These are phyloP conservation scores for Rhizophagus sp. DNA, from an alignment of 192 early-diverging fungal genomes.

Conservation along the genomic window DNA sequence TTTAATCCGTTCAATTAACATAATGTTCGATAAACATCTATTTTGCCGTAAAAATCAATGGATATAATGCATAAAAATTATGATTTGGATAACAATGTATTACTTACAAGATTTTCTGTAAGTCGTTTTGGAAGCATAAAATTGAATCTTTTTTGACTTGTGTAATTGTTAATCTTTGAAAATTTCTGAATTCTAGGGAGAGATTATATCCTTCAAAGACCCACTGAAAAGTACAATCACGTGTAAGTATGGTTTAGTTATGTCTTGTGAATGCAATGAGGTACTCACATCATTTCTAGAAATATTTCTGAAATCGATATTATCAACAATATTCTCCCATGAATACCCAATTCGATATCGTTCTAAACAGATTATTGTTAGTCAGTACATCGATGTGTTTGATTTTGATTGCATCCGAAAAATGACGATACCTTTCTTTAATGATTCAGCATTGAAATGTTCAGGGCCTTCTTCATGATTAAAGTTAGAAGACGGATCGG, in stretches of 20 bases:
- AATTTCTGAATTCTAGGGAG: background rate
- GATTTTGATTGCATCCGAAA: too few relatives aligned
- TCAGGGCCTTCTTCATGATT: background rate
- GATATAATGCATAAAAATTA: background rate
- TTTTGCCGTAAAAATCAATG: background rate
- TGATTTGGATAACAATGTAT: too few relatives aligned
- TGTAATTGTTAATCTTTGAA: background rate
- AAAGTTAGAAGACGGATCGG: too few relatives aligned
- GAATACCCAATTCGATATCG: background rate
- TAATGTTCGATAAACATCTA: background rate
- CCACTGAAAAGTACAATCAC: background rate
- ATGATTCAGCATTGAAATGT: too few relatives aligned
- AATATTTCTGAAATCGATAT: background rate
- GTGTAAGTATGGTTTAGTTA: background rate
- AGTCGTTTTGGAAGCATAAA: background rate
- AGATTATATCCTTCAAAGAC: background rate
- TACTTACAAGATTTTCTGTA: constrained; percentile 6
- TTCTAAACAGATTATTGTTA: too few relatives aligned
- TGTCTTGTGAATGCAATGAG: background rate
- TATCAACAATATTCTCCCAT: background rate
- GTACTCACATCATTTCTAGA: background rate
- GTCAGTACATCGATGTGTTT: too few relatives aligned
- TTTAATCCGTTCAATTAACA: background rate
- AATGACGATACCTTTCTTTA: too few relatives aligned
- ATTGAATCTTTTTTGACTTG: background rate